Conservation (phyloP, 2,329 filamentous ascomycete genomes). For the Trichophyton benhamiae region DNA sequence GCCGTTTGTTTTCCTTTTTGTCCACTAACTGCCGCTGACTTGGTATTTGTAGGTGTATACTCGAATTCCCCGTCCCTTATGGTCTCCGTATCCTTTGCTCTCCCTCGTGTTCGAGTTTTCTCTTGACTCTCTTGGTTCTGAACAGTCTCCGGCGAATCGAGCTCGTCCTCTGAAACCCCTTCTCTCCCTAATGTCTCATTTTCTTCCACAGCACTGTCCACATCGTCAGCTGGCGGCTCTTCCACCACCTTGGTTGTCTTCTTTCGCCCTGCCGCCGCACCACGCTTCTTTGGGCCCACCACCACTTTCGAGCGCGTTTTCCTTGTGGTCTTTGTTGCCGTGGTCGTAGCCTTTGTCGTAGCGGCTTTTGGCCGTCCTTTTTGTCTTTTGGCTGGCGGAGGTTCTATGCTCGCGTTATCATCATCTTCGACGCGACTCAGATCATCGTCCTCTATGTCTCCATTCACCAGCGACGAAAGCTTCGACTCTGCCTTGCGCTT, state of each 20-base stretch:
- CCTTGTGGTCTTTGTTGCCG: slow-evolving; percentile 20
- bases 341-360: slow-evolving; percentile 37
- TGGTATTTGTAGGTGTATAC: slow-evolving; percentile 26
- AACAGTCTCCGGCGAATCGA: slow-evolving; percentile 17
- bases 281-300: slow-evolving; percentile 14
- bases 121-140: slow-evolving; percentile 18
- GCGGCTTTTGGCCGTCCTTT: slow-evolving; percentile 27
- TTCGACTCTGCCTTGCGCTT: slow-evolving; percentile 32
- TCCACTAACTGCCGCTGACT: slow-evolving; percentile 13
- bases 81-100: slow-evolving; percentile 17
- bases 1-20: slow-evolving; percentile 11
- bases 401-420: slow-evolving; percentile 22
- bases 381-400: slow-evolving; percentile 25
- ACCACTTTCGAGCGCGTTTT: slow-evolving; percentile 19
- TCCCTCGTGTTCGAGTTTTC: slow-evolving; percentile 13
- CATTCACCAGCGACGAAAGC: slow-evolving; percentile 36
- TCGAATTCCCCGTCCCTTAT: slow-evolving; percentile 31
- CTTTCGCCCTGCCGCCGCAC: slow-evolving; percentile 19
- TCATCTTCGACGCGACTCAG: slow-evolving; percentile 19
- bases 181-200: slow-evolving; percentile 25
- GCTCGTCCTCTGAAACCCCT: slow-evolving; percentile 21
- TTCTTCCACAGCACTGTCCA: slow-evolving; percentile 12
- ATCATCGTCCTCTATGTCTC: slow-evolving; percentile 33
- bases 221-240: neutral
- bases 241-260: slow-evolving; percentile 15